phyloP scores from a whole-genome alignment of 2,329 filamentous ascomycete genomes.

The Penicillium sp. region DNA sequence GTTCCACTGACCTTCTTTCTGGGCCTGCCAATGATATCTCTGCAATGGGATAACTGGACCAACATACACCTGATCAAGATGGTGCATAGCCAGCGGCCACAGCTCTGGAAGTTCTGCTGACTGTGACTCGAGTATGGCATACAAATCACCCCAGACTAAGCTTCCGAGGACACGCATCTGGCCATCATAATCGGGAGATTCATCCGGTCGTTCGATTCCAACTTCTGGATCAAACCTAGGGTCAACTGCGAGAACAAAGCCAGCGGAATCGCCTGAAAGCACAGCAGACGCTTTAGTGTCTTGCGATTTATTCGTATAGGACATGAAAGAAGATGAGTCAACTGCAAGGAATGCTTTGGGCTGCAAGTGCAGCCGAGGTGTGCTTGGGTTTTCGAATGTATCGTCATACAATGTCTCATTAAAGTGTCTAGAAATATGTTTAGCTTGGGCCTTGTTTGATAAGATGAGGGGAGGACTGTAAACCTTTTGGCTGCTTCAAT shows the following conservation, averaged over 20 bases:
- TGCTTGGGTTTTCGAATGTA: background rate
- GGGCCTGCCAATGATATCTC: slow-evolving; percentile 11
- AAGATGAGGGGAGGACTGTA: background rate
- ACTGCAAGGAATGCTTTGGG: slow-evolving; percentile 19
- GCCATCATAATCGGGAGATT: slow-evolving; percentile 26
- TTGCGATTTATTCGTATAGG: slow-evolving; percentile 18
- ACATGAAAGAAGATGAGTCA: slow-evolving; percentile 20
- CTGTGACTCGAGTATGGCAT: slow-evolving; percentile 21
- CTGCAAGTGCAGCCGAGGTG: background rate
- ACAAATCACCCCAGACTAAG: slow-evolving; percentile 36
- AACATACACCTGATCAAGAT: slow-evolving; percentile 33
- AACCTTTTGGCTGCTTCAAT: slow-evolving; percentile 16
- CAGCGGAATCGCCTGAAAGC: slow-evolving; percentile 22
- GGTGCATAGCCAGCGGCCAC: slow-evolving; percentile 34
- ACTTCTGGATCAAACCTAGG: slow-evolving; percentile 20
- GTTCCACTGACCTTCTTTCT: slow-evolving; percentile 10
- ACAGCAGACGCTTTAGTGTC: slow-evolving; percentile 6
- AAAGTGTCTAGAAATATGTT: slow-evolving; percentile 16
- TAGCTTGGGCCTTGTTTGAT: too few species aligned
- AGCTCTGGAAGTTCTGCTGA: slow-evolving; percentile 21
- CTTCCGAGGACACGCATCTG: slow-evolving; percentile 34
- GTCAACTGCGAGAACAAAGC: slow-evolving; percentile 31
- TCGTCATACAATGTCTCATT: background rate
- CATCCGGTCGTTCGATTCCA: slow-evolving; percentile 17
- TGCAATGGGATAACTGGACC: slow-evolving; percentile 24